These are phyloP conservation scores for Orbilia brochopaga DNA, from an alignment of 2,329 filamentous ascomycete genomes.

Conservation along the genomic window DNA sequence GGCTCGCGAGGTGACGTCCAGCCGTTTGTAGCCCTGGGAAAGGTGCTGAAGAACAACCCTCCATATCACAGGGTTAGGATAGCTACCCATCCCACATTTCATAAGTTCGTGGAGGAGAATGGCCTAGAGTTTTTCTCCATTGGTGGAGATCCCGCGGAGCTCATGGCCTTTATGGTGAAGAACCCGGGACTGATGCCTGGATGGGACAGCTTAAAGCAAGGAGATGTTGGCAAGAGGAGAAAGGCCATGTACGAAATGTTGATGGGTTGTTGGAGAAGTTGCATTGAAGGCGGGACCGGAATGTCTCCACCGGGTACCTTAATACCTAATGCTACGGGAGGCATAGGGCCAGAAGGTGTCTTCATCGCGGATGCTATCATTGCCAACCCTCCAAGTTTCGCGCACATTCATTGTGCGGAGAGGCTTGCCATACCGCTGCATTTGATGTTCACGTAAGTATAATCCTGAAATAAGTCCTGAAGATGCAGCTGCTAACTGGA, in stretches of 20 bases:
- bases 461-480: not conserved
- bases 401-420: conserved; percentile 76
- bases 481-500: conserved; percentile 6
- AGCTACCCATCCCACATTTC: conserved; percentile 74
- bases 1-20: conserved; percentile 80
- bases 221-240: conserved; percentile 76
- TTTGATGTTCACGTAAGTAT: conserved; percentile 84
- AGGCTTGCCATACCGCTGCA: conserved; percentile 76
- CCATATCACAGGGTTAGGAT: conserved; percentile 75
- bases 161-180: conserved; percentile 92
- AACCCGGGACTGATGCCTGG: conserved; percentile 85
- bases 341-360: conserved; percentile 46
- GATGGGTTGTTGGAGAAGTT: conserved; percentile 85
- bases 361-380: conserved; percentile 86
- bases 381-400: conserved; percentile 78
- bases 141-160: conserved; percentile 74
- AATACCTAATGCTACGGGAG: conserved; percentile 48
- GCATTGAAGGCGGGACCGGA: conserved; percentile 67
- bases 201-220: conserved; percentile 75
- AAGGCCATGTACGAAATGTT: conserved; percentile 79
- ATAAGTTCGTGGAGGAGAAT: conserved; percentile 71
- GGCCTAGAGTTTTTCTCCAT: conserved; percentile 77
- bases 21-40: conserved; percentile 77
- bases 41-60: conserved; percentile 70
- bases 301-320: conserved; percentile 54